These are phyloP conservation scores for Curvularia lunata DNA, from an alignment of 2,329 filamentous ascomycete species.

Conservation along the genomic window DNA sequence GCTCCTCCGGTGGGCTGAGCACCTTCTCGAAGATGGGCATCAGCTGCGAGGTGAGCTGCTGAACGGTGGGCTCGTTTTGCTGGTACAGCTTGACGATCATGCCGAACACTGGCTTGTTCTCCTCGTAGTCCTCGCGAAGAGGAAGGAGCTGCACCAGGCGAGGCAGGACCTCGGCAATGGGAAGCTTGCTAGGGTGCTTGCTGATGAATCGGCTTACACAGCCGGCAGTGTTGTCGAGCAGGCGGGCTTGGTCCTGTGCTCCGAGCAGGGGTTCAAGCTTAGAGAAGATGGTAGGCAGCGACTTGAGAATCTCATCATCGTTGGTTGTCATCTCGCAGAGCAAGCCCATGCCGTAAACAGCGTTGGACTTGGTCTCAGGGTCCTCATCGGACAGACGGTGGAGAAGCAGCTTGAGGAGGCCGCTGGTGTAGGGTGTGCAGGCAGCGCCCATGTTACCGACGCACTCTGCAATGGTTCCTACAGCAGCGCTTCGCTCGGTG, in stretches of 20 bases:
- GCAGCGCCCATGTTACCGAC: conserved; percentile 80
- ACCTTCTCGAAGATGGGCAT: conserved; percentile 76
- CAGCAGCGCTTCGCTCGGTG: conserved; percentile 85
- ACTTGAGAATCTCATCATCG: conserved; percentile 72
- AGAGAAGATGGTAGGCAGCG: conserved; percentile 77
- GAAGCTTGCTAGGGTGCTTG: conserved; percentile 81
- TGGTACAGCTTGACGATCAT: conserved; percentile 88
- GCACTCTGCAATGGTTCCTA: conserved; percentile 91
- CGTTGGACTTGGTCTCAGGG: conserved; percentile 90
- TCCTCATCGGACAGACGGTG: conserved; percentile 91
- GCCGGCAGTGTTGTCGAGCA: conserved; percentile 91
- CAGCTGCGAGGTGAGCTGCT: conserved; percentile 72
- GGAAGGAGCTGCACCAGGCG: conserved; percentile 80
- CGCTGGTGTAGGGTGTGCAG: conserved; percentile 81
- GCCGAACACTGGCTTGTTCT: conserved; percentile 92
- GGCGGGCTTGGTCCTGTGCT: conserved; percentile 76
- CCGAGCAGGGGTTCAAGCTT: conserved; percentile 87
- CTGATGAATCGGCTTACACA: conserved; percentile 92
- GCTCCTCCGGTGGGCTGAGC: conserved; percentile 72
- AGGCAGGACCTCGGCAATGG: conserved; percentile 81
- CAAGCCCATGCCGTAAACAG: conserved; percentile 87
- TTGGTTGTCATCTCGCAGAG: conserved; percentile 82
- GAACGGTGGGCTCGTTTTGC: conserved; percentile 70
- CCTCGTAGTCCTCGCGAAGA: conserved; percentile 90
- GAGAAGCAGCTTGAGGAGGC: conserved; percentile 78